These are phyloP conservation scores for Nitzschia sp. DNA, from an alignment of 108 stramenopile genomes.

Conservation along the genomic window DNA sequence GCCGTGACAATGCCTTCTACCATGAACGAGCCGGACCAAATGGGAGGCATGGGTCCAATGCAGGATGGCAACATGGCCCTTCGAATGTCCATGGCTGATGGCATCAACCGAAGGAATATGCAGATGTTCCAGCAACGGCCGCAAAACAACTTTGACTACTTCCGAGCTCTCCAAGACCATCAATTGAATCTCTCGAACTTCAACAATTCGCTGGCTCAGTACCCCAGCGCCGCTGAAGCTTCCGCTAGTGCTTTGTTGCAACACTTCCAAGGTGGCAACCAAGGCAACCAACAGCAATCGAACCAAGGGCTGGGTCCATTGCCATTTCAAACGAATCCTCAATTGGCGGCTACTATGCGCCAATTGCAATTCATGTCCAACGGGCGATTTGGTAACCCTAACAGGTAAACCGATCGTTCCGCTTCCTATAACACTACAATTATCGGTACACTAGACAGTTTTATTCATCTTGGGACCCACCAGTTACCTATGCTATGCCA, in stretches of 20 bases:
- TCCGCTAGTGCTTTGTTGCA: conserved; percentile 17
- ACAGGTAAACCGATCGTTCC: neutral
- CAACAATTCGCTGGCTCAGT: neutral
- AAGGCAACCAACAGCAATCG: neutral
- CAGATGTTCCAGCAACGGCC: neutral
- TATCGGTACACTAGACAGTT: too few species aligned
- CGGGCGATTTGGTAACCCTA: neutral
- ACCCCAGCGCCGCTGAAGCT: conserved; percentile 22
- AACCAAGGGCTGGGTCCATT: neutral
- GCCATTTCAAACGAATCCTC: conserved; percentile 3
- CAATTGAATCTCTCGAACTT: neutral
- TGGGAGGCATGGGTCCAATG: neutral
- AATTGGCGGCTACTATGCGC: conserved; percentile 4
- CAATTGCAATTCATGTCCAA: neutral
- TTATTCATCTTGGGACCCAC: too few species aligned
- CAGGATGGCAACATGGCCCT: neutral
- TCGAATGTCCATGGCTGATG: neutral
- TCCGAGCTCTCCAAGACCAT: conserved; percentile 13
- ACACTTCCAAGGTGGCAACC: conserved; percentile 11
- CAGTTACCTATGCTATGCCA: too few species aligned
- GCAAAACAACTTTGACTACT: neutral
- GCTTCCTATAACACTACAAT: too few species aligned
- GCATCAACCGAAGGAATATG: neutral
- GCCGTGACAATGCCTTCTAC: neutral
- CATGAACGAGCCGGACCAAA: neutral